Evolutionary conservation across 768 basidiomycete genomes (phyloP), one percentile per base, ranked within the genome.

Genomic region (Amanita rimosa): DNA sequence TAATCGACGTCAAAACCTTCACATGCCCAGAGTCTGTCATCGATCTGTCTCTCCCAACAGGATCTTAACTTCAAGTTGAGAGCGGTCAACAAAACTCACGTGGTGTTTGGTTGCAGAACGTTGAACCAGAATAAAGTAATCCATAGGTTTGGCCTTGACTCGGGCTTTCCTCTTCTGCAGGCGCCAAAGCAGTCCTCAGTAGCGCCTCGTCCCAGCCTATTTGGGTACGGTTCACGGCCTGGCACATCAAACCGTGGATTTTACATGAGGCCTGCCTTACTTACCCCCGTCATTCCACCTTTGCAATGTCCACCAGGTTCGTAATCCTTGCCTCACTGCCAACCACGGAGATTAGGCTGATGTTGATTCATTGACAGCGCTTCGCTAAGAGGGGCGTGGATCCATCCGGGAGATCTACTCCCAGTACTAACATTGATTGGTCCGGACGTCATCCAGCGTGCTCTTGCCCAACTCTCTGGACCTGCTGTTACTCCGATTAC

Each of bases 341-440:
- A 4, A 36, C 5, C 22, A 3, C 14, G 35, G 13, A 36, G 35
- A 36, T 36, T 36, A 10, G 11, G 34, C 14, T n/a, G 14, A 36
- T 16, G 35, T 36, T 7, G 35, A 36, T 36, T 41, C 39, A 41
- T 21, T 26, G 11, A 41, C 39, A 41, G 39, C 6, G 17, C 37
- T 36, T 48, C 37, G 13, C 37, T 29, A 6, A 29, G 33, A 26
- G 34, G 22, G 34, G 35, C 40, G 51, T 66, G 60, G 61, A 34
- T 48, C 26, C 56, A 57, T 53, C 60, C 64, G 1, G 44, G 46
- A 44, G 60, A 61, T 44, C 58, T 59, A 24, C 56, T 62, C 22
- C 51, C 57, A 16, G 50, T 65, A 37, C 54, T 62, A 19, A 54
- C 57, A 49, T 53, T 65, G 45, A 63, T 66, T 52, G 64, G 64